These are phyloP conservation scores for Russula earlei DNA, from an alignment of 768 basidiomycete genomes.

Conservation along the genomic window DNA sequence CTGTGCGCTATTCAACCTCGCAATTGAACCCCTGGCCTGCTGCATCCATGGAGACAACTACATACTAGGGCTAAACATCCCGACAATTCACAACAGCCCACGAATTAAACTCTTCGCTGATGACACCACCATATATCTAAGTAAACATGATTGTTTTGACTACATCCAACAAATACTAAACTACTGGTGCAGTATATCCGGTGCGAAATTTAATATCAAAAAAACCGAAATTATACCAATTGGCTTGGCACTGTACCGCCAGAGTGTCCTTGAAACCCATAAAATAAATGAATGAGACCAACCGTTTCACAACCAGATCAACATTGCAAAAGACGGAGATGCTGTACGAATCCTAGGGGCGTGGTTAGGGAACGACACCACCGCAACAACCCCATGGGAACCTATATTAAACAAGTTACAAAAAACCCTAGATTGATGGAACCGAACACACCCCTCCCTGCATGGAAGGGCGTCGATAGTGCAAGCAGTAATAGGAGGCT, in stretches of 20 bases:
- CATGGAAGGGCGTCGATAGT: background rate
- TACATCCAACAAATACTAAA: background rate
- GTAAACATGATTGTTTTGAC: background rate
- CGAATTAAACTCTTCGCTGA: background rate
- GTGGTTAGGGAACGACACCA: background rate
- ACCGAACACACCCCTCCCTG: background rate
- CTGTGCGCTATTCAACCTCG: too few species aligned
- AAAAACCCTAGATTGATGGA: background rate
- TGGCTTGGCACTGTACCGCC: conserved; percentile 20
- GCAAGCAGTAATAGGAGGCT: background rate
- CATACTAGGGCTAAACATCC: background rate
- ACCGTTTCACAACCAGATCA: background rate
- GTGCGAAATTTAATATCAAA: conserved; percentile 33
- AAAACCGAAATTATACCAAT: conserved; percentile 36
- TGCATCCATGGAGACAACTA: background rate
- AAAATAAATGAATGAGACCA: background rate
- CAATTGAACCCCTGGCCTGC: background rate
- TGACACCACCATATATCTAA: background rate
- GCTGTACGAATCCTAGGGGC: background rate
- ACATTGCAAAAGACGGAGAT: background rate
- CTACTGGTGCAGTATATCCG: conserved; percentile 29
- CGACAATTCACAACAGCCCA: background rate
- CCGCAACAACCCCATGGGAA: background rate
- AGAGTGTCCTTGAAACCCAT: background rate
- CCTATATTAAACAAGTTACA: background rate